These are phyloP conservation scores for Neurospora intermedia DNA, from an alignment of 495 filamentous ascomycete species.

Conservation along the genomic window DNA sequence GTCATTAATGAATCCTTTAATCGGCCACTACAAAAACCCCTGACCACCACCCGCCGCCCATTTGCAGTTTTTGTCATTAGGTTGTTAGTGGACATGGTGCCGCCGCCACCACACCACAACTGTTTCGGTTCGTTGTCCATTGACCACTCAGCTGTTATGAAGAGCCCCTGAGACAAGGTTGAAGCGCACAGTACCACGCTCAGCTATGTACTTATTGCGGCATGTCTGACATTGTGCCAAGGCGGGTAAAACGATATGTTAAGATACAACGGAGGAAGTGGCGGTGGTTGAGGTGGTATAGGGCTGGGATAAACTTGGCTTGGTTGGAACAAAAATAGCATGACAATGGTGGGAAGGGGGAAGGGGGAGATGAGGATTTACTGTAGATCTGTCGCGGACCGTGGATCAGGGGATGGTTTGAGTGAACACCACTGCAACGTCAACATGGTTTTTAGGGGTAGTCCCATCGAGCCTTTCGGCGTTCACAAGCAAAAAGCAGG, in stretches of 20 bases:
- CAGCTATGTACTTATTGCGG: not conserved
- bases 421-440: too few relatives aligned
- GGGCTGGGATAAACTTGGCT: not conserved
- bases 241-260: not conserved
- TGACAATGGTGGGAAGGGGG: not conserved
- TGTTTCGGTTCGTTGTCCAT: not conserved
- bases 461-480: too few relatives aligned
- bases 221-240: not conserved
- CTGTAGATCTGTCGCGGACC: not conserved
- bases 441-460: too few relatives aligned
- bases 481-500: too few relatives aligned
- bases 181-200: not conserved
- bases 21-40: not conserved
- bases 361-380: not conserved
- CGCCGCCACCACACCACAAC: not conserved
- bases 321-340: not conserved
- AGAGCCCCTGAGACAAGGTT: too few relatives aligned
- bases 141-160: not conserved
- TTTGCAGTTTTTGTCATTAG: not conserved
- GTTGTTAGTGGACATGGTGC: not conserved
- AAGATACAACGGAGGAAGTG: not conserved
- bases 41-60: not conserved
- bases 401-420: too few relatives aligned
- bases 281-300: not conserved
- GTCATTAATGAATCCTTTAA: not conserved